Evolutionary conservation across 1,139 yeast genomes (phyloP).

Genomic region (Hemisphaericaspora subhashii): DNA sequence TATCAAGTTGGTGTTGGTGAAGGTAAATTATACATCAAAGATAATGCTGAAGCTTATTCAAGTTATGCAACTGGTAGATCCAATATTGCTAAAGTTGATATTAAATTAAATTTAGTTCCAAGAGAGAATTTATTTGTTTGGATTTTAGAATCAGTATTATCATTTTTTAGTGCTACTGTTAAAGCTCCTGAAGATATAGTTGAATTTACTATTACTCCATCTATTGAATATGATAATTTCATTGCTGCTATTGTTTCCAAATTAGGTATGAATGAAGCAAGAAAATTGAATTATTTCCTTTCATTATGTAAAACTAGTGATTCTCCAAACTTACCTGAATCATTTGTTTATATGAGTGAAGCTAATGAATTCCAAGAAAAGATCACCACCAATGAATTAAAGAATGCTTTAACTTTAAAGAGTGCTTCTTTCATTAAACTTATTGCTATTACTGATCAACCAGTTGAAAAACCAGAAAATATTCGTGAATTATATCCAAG

Average conservation of each 20-base stretch:
- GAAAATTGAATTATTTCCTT: conserved; percentile 76
- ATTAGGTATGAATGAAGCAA: conserved; percentile 72
- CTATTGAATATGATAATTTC: conserved; percentile 61
- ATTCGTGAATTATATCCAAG: conserved; percentile 52
- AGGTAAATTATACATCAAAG: conserved; percentile 55
- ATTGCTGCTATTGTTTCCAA: conserved; percentile 86
- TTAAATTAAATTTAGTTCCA: conserved; percentile 66
- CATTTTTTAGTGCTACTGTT: conserved; percentile 53
- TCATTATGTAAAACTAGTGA: conserved; percentile 82
- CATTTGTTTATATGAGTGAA: conserved; percentile 89
- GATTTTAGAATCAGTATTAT: conserved; percentile 54
- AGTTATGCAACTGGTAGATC: conserved; percentile 89
- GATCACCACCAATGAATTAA: conserved; percentile 51
- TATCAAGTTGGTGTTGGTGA: conserved; percentile 74
- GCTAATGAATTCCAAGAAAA: conserved; percentile 75
- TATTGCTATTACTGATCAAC: conserved; percentile 82
- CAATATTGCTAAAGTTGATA: conserved; percentile 63
- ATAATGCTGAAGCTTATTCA: conserved; percentile 68
- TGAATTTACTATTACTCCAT: conserved; percentile 62
- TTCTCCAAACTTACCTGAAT: conserved; percentile 65
- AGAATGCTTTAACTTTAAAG: conserved; percentile 50
- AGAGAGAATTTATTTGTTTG: conserved; percentile 79
- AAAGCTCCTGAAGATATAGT: conserved; percentile 60
- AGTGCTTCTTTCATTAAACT: conserved; percentile 58
- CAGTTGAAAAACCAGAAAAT: conserved; percentile 61